Conservation (phyloP, 2,329 filamentous ascomycete genomes). For the Ambrosiella cleistominuta region DNA sequence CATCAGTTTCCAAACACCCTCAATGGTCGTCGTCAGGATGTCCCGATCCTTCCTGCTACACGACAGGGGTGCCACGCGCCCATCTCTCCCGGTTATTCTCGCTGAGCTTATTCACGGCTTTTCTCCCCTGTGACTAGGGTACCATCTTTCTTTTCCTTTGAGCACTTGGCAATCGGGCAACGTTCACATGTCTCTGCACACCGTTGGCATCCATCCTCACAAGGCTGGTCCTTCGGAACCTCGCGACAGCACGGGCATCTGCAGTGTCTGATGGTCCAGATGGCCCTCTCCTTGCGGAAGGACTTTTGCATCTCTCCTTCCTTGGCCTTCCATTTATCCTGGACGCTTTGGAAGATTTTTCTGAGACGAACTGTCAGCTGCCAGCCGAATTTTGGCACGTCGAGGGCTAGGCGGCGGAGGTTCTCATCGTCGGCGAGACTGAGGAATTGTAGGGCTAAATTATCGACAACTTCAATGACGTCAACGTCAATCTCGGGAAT, state of each 20-base stretch:
- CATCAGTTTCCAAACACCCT: no score
- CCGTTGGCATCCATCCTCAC: no score
- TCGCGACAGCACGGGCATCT: not conserved
- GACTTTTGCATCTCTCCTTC: not conserved
- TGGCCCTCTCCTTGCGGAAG: not conserved
- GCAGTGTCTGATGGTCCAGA: not conserved
- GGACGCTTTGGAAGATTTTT: not conserved
- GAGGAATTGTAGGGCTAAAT: not conserved
- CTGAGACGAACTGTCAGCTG: not conserved
- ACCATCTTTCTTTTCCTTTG: no score
- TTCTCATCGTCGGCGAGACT: not conserved
- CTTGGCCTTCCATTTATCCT: not conserved
- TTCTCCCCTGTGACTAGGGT: no score
- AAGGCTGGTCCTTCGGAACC: no score
- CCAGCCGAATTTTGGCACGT: not conserved
- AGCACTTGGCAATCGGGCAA: not conserved
- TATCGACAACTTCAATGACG: not conserved
- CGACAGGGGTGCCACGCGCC: no score
- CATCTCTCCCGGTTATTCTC: no score
- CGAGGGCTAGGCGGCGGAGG: not conserved
- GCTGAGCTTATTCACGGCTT: no score
- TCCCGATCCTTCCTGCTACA: no score
- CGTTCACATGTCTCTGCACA: not conserved
- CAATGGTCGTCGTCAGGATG: no score
- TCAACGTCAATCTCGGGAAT: not conserved